Percentiles rank a stretch among this genome's conserved stretches.
These are phyloP conservation scores for Leishmania tropica DNA, from an alignment of 208 protist species.

Conservation along the genomic window DNA sequence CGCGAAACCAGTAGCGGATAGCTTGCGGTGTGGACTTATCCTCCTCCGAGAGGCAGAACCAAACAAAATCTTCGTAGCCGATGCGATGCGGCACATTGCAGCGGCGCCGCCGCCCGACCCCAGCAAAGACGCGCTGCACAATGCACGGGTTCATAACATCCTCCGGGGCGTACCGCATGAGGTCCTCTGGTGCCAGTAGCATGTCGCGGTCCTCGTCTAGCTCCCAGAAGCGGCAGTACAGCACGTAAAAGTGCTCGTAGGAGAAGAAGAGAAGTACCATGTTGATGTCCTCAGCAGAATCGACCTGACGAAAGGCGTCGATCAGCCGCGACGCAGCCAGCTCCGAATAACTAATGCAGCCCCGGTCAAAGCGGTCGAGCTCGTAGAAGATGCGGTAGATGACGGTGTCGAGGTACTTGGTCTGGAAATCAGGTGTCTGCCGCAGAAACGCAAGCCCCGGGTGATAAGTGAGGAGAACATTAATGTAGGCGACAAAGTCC, in stretches of 20 bases:
- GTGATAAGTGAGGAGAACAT: slow-evolving; percentile 85
- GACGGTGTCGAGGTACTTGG: slow-evolving; percentile 95
- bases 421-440: slow-evolving; percentile 94
- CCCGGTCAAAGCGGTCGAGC: slow-evolving; percentile 85
- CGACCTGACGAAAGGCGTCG: slow-evolving; percentile 82
- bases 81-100: slow-evolving; percentile 64
- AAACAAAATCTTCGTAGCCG: slow-evolving; percentile 96
- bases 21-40: slow-evolving; percentile 93
- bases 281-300: slow-evolving; percentile 91
- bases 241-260: slow-evolving; percentile 99
- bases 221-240: slow-evolving; percentile 99
- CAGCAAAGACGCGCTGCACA: slow-evolving; percentile 80
- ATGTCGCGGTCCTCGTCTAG: slow-evolving; percentile 96
- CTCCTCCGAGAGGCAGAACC: slow-evolving; percentile 96
- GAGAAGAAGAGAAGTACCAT: slow-evolving; percentile 95
- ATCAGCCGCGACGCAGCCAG: slow-evolving; percentile 74
- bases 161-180: slow-evolving; percentile 85
- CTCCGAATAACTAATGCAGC: slow-evolving; percentile 80
- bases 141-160: slow-evolving; percentile 82
- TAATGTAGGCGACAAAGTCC: slow-evolving; percentile 84
- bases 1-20: slow-evolving; percentile 96
- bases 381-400: slow-evolving; percentile 96
- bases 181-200: slow-evolving; percentile 85
- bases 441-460: slow-evolving; percentile 94
- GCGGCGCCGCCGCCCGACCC: slow-evolving; percentile 47